These are phyloP conservation scores for Lasiosphaeria miniovina DNA, from an alignment of 495 filamentous ascomycete species.

Conservation along the genomic window DNA sequence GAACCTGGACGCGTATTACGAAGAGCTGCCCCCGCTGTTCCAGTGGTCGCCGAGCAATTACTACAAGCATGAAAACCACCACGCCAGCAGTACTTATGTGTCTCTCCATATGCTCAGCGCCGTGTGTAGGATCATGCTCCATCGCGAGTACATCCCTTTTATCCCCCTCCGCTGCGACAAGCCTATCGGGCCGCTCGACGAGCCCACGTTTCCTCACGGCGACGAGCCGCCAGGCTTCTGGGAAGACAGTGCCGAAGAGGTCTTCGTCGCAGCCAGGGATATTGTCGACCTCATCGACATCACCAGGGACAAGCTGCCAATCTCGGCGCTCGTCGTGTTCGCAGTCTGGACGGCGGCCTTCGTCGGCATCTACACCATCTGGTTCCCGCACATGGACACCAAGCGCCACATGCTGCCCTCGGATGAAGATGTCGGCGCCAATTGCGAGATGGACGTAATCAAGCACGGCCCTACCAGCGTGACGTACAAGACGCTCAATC, in stretches of 20 bases:
- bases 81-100: conserved; percentile 70
- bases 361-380: conserved; percentile 63
- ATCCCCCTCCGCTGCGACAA: conserved; percentile 67
- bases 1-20: conserved; percentile 64
- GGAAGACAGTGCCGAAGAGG: conserved; percentile 68
- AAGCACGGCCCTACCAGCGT: conserved; percentile 38
- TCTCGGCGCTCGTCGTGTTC: conserved; percentile 78
- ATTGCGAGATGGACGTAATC: conserved; percentile 20
- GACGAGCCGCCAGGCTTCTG: conserved; percentile 59
- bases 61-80: conserved; percentile 75
- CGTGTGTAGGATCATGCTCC: conserved; percentile 73
- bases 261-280: conserved; percentile 69
- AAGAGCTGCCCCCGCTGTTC: conserved; percentile 64
- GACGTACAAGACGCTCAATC: conserved; percentile 41
- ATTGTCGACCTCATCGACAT: conserved; percentile 74
- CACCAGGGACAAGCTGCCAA: conserved; percentile 68
- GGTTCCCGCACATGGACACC: conserved; percentile 78
- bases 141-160: conserved; percentile 80
- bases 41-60: conserved; percentile 72
- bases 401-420: conserved; percentile 53
- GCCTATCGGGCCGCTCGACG: conserved; percentile 71
- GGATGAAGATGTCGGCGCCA: conserved; percentile 18
- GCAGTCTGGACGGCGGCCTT: conserved; percentile 81
- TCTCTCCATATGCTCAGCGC: conserved; percentile 76
- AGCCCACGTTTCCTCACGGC: conserved; percentile 57